phyloP scores from a whole-genome alignment of 495 filamentous ascomycete genomes.

The Bacidia rubella region DNA sequence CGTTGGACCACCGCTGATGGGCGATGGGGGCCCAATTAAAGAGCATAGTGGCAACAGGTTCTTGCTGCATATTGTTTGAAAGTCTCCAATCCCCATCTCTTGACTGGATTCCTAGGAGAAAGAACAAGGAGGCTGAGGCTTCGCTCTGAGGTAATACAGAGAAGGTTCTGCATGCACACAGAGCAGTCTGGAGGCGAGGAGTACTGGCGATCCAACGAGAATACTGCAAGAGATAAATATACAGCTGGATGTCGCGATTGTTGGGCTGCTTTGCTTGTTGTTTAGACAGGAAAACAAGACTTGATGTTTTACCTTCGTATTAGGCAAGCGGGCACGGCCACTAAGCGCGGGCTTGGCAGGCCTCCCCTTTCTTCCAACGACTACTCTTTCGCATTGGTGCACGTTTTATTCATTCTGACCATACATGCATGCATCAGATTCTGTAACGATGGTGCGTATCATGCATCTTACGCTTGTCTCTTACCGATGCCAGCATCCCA shows the following conservation, averaged over 20 bases:
- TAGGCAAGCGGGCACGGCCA: neutral
- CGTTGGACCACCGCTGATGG: constrained; percentile 45
- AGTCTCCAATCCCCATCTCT: constrained; percentile 81
- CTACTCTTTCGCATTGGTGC: neutral
- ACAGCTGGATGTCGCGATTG: neutral
- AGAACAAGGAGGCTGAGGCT: neutral
- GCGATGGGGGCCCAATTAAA: constrained; percentile 54
- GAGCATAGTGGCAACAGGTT: constrained; percentile 78
- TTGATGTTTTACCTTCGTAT: neutral
- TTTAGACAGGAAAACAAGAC: neutral
- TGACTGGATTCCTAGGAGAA: neutral
- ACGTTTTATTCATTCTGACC: neutral
- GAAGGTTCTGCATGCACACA: neutral
- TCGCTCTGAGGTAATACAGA: neutral
- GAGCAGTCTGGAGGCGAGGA: neutral
- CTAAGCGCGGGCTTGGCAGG: neutral
- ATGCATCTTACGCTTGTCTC: neutral
- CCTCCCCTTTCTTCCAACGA: neutral
- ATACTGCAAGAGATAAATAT: neutral
- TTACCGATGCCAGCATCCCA: neutral
- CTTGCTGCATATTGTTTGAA: constrained; percentile 72
- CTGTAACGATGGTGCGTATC: neutral
- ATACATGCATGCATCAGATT: neutral
- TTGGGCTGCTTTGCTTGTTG: neutral
- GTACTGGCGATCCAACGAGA: neutral